phyloP scores from a whole-genome alignment of 2,329 filamentous ascomycete genomes.

The Scedosporium apiospermum region DNA sequence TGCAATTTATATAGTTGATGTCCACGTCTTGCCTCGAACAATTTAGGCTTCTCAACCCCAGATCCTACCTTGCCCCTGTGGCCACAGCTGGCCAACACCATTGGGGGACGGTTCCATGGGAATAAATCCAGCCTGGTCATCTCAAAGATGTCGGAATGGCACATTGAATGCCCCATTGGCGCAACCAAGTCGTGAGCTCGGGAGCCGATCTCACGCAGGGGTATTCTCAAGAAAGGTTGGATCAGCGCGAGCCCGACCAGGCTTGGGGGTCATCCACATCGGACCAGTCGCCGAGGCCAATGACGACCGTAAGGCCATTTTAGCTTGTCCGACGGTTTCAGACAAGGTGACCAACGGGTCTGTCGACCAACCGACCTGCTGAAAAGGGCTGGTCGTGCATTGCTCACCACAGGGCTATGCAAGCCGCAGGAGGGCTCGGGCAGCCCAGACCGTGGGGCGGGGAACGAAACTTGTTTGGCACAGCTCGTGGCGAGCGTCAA shows the following conservation, averaged over 20 bases:
- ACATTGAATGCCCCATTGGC: neutral
- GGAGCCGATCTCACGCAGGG: neutral
- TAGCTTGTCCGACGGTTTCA: neutral
- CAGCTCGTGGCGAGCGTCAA: neutral
- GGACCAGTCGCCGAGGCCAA: neutral
- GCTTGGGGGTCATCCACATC: neutral
- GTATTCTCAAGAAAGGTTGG: neutral
- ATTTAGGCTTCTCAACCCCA: no score
- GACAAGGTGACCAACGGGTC: neutral
- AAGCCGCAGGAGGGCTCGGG: neutral
- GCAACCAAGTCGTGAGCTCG: neutral
- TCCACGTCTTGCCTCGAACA: neutral
- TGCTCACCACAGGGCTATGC: neutral
- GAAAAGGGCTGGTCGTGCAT: neutral
- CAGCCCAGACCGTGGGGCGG: neutral
- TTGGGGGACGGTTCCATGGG: neutral
- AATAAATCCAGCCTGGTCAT: neutral
- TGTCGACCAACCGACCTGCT: neutral
- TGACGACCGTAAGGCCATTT: neutral
- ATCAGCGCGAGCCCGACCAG: neutral
- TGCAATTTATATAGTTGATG: neutral
- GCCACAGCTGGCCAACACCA: no score
- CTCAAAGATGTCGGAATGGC: neutral
- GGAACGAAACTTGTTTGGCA: neutral
- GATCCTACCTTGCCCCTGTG: no score